phyloP scores from a whole-genome alignment of 2,329 filamentous ascomycete species.

The Claviceps spartinae region DNA sequence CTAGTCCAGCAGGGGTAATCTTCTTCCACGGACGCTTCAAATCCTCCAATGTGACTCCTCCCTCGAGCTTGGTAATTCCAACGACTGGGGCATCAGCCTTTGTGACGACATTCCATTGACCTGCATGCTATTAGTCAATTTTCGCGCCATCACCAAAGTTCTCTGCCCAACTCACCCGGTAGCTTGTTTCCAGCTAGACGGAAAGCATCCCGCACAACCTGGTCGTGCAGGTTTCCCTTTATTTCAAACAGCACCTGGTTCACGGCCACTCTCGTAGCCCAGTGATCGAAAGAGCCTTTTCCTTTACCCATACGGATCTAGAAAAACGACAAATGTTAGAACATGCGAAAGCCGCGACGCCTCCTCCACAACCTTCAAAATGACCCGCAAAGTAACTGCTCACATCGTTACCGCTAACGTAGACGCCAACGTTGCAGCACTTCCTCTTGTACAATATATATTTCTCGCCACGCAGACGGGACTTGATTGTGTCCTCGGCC shows the following conservation, averaged over 20 bases:
- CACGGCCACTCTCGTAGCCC: constrained; percentile 80
- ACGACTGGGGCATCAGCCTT: constrained; percentile 84
- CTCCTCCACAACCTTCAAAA: background rate
- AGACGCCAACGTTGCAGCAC: constrained; percentile 86
- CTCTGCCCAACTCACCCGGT: constrained; percentile 49
- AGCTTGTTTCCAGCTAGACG: constrained; percentile 88
- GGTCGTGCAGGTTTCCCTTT: constrained; percentile 84
- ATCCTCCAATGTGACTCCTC: constrained; percentile 70
- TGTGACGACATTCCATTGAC: constrained; percentile 84
- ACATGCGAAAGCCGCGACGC: background rate
- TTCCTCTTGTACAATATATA: constrained; percentile 88
- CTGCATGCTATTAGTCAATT: constrained; percentile 26
- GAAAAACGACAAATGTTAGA: background rate
- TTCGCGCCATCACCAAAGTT: too few relatives aligned
- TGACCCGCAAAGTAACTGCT: background rate
- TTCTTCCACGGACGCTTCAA: constrained; percentile 67
- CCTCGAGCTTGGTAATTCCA: constrained; percentile 81
- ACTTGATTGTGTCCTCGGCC: constrained; percentile 87
- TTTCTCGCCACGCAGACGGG: constrained; percentile 74
- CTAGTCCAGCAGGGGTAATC: constrained; percentile 33
- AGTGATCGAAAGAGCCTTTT: constrained; percentile 94
- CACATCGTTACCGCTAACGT: constrained; percentile 85
- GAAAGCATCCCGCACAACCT: constrained; percentile 87
- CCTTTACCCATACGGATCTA: constrained; percentile 96
- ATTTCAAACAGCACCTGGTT: constrained; percentile 89